Evolutionary conservation across 2,329 filamentous ascomycete genomes (phyloP).

Genomic region (Xylaria digitata): DNA sequence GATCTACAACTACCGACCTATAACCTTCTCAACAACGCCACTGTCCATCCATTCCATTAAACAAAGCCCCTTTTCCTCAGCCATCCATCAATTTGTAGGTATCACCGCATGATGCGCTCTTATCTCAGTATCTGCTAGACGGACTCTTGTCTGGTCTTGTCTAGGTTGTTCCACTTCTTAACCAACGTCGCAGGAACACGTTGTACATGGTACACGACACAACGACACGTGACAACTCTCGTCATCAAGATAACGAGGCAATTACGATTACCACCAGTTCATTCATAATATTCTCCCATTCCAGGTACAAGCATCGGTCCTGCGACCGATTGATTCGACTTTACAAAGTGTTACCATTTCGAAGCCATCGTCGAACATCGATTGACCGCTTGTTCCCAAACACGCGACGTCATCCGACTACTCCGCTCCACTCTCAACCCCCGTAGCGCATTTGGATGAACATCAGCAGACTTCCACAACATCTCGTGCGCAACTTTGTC

Average conservation of each 20-base stretch:
- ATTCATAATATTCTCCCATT: conserved; percentile 3
- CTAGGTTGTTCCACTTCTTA: conserved; percentile 40
- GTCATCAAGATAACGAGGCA: conserved; percentile 17
- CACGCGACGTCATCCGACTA: conserved; percentile 38
- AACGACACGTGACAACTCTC: conserved; percentile 3
- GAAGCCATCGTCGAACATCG: background rate
- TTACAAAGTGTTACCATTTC: conserved; percentile 5
- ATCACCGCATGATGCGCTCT: conserved; percentile 41
- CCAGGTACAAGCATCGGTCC: background rate
- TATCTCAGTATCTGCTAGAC: conserved; percentile 44
- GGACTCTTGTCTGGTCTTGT: conserved; percentile 43
- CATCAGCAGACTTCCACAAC: conserved; percentile 8
- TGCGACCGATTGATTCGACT: conserved; percentile 3
- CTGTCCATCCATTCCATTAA: conserved; percentile 3
- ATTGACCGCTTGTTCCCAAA: conserved; percentile 29
- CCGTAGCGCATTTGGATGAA: conserved; percentile 23
- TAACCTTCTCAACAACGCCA: background rate
- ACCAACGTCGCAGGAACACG: conserved; percentile 38
- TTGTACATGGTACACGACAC: conserved; percentile 11
- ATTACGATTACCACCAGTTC: conserved; percentile 5
- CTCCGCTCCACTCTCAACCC: conserved; percentile 34
- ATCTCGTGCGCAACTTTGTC: conserved; percentile 8
- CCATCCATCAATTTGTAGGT: conserved; percentile 4
- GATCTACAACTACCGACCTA: conserved; percentile 32
- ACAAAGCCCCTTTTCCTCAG: background rate